Evolutionary conservation across 768 basidiomycete genomes (phyloP), one percentile per base, ranked within the genome.

Genomic region (Postia placenta): DNA sequence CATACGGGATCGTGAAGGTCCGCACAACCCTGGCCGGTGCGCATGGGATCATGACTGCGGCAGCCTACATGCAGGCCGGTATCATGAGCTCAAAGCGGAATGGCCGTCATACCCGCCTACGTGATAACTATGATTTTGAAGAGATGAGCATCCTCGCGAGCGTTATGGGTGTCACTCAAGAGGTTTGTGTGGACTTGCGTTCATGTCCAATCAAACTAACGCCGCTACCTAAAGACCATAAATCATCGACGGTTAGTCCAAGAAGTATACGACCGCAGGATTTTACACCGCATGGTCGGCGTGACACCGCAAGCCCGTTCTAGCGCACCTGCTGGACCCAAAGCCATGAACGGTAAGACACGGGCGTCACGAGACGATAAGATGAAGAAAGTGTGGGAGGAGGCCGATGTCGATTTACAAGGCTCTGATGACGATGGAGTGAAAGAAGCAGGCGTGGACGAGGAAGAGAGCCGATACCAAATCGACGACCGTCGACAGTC

Each of bases 1-100:
- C 93, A 0, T 94, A 81, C 66, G 83, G 80, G 27, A 89, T 96
- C 54, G 70, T 76, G 23, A 85, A 83, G 60, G 92, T 98, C 33
- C 82, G 83, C 20, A 78, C 80, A 43, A 86, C 91, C 2, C 76
- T 98, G 52, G 84, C 87, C 0, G 94, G 94, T 2, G 95, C 87
- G 14, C 74, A 77, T 63, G 75, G 72, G 23, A 87, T 89, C 36
- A 72, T 99, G 62, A 83, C 84, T n/a, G 75, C 87, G 0, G 78
- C 83, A 1, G 75, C 89, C 27, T 89, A 80, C 58, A 54, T 78
- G 53, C 75, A 78, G 19, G 83, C 83, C 12, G 78, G 80, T 6
- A 75, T 85, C 39, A 67, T 92, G 36, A 72, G 67, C 40, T 72
- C 87, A 11, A 73, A 79, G 12, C 74, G 71, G 23, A 66, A 73